Evolutionary conservation across 306 rosid genomes (phyloP).

Genomic region (Dryas octopetala): DNA sequence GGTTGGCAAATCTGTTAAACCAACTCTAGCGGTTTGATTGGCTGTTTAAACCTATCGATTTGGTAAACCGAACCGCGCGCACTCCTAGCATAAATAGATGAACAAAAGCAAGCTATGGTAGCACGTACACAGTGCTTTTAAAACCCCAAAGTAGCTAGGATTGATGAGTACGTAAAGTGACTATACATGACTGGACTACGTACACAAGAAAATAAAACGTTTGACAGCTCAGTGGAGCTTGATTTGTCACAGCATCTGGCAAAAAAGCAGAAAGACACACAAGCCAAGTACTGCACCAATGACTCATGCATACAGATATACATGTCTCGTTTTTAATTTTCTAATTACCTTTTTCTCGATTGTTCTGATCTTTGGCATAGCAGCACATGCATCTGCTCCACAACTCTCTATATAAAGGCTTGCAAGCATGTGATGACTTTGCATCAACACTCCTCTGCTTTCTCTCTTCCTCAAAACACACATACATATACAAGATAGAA

Average conservation of each 20-base stretch:
- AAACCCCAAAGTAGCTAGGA: not conserved
- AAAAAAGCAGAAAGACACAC: not conserved
- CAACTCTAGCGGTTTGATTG: too few species aligned
- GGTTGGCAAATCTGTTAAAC: too few species aligned
- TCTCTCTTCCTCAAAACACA: not conserved
- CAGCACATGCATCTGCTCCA: too few species aligned
- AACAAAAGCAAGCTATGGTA: too few species aligned
- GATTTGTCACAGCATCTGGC: not conserved
- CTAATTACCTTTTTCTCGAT: not conserved
- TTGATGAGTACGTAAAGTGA: not conserved
- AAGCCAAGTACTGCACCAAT: not conserved
- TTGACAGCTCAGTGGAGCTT: slow-evolving; percentile 2
- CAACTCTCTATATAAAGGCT: not conserved
- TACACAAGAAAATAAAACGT: not conserved
- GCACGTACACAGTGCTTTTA: not conserved
- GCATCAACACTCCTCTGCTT: too few species aligned
- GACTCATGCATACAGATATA: not conserved
- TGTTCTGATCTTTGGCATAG: not conserved
- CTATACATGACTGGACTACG: too few species aligned
- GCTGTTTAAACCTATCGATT: too few species aligned
- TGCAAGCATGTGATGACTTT: not conserved
- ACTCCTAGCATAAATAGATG: too few species aligned
- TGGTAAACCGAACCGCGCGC: too few species aligned
- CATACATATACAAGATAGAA: not conserved
- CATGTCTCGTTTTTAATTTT: not conserved